A percentile compares a stretch with the other conserved stretches of the same genome.
These are phyloP conservation scores for Arabidopsis thaliana DNA, from an alignment of 345 rosid genomes.

Conservation along the genomic window DNA sequence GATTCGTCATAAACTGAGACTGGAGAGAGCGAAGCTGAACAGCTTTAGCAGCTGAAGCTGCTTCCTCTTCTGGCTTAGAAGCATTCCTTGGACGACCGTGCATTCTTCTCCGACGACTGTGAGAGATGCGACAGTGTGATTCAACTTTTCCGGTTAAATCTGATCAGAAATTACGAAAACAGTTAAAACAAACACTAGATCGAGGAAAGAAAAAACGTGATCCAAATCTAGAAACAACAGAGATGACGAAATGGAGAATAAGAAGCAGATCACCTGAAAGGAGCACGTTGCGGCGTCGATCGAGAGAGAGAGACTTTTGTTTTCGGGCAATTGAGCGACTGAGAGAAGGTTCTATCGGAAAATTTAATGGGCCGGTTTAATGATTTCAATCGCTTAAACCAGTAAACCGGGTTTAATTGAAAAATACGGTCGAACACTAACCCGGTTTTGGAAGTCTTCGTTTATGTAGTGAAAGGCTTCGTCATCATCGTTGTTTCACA, in stretches of 20 bases:
- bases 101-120: constrained; percentile 51
- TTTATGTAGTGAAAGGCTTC: neutral
- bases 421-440: neutral
- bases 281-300: constrained; percentile 29
- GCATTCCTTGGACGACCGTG: constrained; percentile 89
- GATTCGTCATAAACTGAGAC: constrained; percentile 64
- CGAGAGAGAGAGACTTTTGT: neutral
- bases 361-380: constrained; percentile 11
- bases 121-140: neutral
- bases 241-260: neutral
- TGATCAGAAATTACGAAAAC: neutral
- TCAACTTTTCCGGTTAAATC: constrained; percentile 15
- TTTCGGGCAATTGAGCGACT: neutral
- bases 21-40: constrained; percentile 73
- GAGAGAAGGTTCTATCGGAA: neutral
- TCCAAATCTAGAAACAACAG: neutral
- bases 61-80: constrained; percentile 63
- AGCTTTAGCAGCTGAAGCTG: constrained; percentile 74
- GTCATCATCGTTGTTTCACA: neutral
- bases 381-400: neutral
- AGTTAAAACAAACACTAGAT: constrained; percentile 6
- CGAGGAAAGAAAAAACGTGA: neutral
- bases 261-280: constrained; percentile 19
- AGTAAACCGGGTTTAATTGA: neutral
- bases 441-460: constrained; percentile 12